Evolutionary conservation across 163 green algal species (phyloP).

Genomic region (Smithsoniella earleae): DNA sequence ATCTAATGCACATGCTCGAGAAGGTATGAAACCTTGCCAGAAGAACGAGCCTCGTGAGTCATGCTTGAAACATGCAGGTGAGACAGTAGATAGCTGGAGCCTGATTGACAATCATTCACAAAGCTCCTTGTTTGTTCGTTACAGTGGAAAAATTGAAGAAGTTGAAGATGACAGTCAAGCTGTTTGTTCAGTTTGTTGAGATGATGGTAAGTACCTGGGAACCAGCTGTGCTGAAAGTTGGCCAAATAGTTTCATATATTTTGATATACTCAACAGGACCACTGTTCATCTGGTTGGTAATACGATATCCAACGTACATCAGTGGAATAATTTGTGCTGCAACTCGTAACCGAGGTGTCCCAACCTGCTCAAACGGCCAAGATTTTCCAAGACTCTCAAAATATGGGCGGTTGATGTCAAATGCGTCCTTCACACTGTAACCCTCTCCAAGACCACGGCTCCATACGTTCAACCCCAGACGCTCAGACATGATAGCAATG

Average conservation of each 20-base stretch:
- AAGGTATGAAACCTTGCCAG: too few relatives aligned
- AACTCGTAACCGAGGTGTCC: background rate
- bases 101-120: too few relatives aligned
- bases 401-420: background rate
- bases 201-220: too few relatives aligned
- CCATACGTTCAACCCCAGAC: slow-evolving; percentile 17
- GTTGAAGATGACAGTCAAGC: background rate
- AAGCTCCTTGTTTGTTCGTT: background rate
- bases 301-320: slow-evolving; percentile 6
- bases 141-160: background rate
- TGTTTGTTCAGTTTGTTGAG: too few relatives aligned
- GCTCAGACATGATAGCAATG: slow-evolving; percentile 29
- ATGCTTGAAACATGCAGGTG: too few relatives aligned
- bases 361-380: slow-evolving; percentile 23
- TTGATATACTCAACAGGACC: slow-evolving; percentile 5
- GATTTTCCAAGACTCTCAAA: slow-evolving; percentile 1
- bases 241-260: background rate
- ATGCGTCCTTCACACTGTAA: slow-evolving; percentile 21
- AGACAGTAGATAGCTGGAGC: too few relatives aligned
- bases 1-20: too few relatives aligned
- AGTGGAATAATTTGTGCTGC: slow-evolving; percentile 3
- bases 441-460: slow-evolving; percentile 1
- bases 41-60: too few relatives aligned
- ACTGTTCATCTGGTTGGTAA: background rate
- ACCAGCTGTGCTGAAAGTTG: slow-evolving; percentile 23